Evolutionary conservation across 208 protist species (phyloP).

Genomic region (Novymonas esmeraldas): DNA sequence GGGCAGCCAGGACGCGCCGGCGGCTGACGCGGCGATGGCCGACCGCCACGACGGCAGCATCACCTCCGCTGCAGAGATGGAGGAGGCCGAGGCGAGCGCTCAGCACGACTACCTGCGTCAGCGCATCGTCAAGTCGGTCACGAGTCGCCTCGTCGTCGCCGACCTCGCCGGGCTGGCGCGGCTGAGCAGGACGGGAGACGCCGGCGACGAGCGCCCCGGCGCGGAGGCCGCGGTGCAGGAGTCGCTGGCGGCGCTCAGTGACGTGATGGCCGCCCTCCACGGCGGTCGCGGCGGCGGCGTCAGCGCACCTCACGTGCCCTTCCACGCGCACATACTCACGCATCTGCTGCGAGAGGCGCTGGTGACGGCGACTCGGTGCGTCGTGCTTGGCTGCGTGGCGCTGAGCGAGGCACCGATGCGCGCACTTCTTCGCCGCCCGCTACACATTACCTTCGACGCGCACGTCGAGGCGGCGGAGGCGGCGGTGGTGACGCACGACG

Average conservation of each 20-base stretch:
- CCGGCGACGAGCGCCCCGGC: constrained; percentile 29
- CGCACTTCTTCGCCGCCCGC: constrained; percentile 1
- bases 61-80: neutral
- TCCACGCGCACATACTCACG: constrained; percentile 16
- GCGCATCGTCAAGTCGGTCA: constrained; percentile 7
- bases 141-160: constrained; percentile 63
- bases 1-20: neutral
- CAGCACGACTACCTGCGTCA: constrained; percentile 3
- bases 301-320: too few relatives aligned
- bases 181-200: constrained; percentile 39
- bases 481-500: neutral
- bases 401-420: constrained; percentile 13
- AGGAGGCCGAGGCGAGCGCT: constrained; percentile 6
- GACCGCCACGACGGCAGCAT: neutral
- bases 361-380: constrained; percentile 4
- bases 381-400: constrained; percentile 14
- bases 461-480: neutral
- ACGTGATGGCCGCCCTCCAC: constrained; percentile 55
- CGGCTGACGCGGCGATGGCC: neutral
- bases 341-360: constrained; percentile 13
- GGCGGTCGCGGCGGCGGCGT: neutral
- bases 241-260: constrained; percentile 56
- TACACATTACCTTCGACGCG: too few relatives aligned
- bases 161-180: constrained; percentile 84
- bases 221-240: constrained; percentile 62